These are phyloP conservation scores for Gaeumannomyces tritici DNA, from an alignment of 2,329 filamentous ascomycete species.

Conservation along the genomic window DNA sequence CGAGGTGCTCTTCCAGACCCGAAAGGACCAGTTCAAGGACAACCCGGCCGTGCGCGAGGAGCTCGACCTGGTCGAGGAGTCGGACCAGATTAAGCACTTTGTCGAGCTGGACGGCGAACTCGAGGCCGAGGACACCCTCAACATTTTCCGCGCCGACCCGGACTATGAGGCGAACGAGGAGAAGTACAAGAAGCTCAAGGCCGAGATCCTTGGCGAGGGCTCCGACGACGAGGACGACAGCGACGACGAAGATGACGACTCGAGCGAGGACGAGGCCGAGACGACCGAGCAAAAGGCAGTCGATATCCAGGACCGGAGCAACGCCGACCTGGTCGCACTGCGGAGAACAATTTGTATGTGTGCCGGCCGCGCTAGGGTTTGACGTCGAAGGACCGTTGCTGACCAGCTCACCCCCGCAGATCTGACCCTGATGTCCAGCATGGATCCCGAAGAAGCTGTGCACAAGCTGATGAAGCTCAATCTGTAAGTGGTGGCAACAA, in stretches of 20 bases:
- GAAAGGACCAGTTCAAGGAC: conserved; percentile 95
- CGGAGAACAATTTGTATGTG: conserved; percentile 50
- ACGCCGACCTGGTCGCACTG: conserved; percentile 88
- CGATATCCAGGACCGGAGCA: conserved; percentile 97
- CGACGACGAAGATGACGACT: conserved; percentile 49
- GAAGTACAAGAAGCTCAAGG: conserved; percentile 81
- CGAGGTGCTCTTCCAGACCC: conserved; percentile 91
- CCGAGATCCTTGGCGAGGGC: conserved; percentile 89
- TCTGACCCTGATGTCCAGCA: conserved; percentile 92
- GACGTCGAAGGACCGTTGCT: not conserved
- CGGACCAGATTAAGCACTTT: conserved; percentile 93
- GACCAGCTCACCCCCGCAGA: conserved; percentile 53
- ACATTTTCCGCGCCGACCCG: conserved; percentile 90
- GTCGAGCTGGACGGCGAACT: conserved; percentile 75
- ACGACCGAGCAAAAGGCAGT: conserved; percentile 71
- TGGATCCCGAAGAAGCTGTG: conserved; percentile 91
- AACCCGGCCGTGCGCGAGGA: conserved; percentile 87
- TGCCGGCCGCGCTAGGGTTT: not conserved
- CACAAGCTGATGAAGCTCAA: conserved; percentile 96
- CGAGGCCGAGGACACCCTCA: conserved; percentile 77
- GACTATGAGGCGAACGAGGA: conserved; percentile 88
- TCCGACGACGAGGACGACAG: conserved; percentile 62
- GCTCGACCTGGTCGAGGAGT: conserved; percentile 89
- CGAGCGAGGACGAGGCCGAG: conserved; percentile 63
- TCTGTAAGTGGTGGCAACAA: conserved; percentile 29